phyloP scores from a whole-genome alignment of 2,329 filamentous ascomycete species.

The Trichoderma lentiforme region DNA sequence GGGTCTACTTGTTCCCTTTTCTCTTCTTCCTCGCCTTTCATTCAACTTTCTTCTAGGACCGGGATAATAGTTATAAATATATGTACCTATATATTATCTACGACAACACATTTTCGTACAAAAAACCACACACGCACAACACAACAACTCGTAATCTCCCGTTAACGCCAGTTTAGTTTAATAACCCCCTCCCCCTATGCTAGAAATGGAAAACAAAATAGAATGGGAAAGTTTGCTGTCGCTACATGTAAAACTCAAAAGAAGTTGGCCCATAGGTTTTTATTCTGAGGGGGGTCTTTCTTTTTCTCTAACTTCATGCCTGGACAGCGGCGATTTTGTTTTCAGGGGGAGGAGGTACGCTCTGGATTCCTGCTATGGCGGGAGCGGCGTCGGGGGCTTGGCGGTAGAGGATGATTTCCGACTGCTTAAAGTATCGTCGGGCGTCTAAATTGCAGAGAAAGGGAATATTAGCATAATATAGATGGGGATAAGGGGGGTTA shows the following conservation, averaged over 20 bases:
- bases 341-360: conserved; percentile 43
- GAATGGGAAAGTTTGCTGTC: conserved; percentile 20
- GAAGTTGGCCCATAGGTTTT: neutral
- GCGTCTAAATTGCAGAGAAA: conserved; percentile 62
- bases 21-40: neutral
- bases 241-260: conserved; percentile 19
- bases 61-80: neutral
- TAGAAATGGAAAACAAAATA: conserved; percentile 30
- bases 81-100: conserved; percentile 22
- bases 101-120: conserved; percentile 30
- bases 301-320: conserved; percentile 21
- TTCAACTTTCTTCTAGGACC: neutral
- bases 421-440: conserved; percentile 97
- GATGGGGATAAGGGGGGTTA: neutral
- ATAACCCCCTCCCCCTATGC: conserved; percentile 32
- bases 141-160: neutral
- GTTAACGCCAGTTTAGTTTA: neutral
- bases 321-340: conserved; percentile 21
- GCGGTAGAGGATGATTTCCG: conserved; percentile 93
- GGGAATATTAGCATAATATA: neutral
- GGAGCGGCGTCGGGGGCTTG: conserved; percentile 63
- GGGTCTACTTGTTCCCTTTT: conserved; percentile 21
- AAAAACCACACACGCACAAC: conserved; percentile 28
- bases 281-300: too few relatives aligned
- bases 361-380: conserved; percentile 37